Conservation (phyloP, 495 filamentous ascomycete genomes). For the Podospora conica region DNA sequence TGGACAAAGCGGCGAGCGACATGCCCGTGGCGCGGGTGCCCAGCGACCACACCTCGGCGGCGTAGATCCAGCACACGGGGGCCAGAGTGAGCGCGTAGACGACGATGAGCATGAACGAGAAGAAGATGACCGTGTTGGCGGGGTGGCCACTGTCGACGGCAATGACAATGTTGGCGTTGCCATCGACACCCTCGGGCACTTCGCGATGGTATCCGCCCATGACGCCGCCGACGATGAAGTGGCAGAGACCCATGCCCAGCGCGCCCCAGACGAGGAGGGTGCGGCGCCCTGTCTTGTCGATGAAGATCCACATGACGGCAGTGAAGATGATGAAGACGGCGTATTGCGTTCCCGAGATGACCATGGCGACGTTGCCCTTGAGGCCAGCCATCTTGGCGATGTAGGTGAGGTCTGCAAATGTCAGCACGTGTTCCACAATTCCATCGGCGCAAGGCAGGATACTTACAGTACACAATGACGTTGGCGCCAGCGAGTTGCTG, state of each 20-base stretch:
- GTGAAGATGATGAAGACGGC: slow-evolving; percentile 71
- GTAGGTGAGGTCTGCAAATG: slow-evolving; percentile 49
- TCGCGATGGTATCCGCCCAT: slow-evolving; percentile 39
- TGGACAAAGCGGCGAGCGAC: slow-evolving; percentile 58
- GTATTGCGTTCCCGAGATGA: slow-evolving; percentile 67
- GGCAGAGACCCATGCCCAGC: slow-evolving; percentile 61
- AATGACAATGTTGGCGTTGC: slow-evolving; percentile 63
- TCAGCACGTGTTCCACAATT: neutral
- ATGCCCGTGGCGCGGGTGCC: slow-evolving; percentile 70
- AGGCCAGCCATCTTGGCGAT: slow-evolving; percentile 65
- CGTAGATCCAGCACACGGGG: slow-evolving; percentile 68
- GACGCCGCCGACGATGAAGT: slow-evolving; percentile 60
- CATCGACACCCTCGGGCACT: slow-evolving; percentile 51
- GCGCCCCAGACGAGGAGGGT: slow-evolving; percentile 63
- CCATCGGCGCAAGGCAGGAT: neutral
- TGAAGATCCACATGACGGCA: slow-evolving; percentile 57
- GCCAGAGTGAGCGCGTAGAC: slow-evolving; percentile 66
- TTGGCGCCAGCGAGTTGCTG: slow-evolving; percentile 63
- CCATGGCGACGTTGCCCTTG: slow-evolving; percentile 57
- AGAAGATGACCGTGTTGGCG: slow-evolving; percentile 64
- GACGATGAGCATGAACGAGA: slow-evolving; percentile 65
- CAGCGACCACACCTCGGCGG: slow-evolving; percentile 68
- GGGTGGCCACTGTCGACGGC: slow-evolving; percentile 49
- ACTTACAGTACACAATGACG: slow-evolving; percentile 55
- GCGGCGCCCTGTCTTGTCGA: slow-evolving; percentile 70